Percentiles rank a stretch among this genome's conserved stretches.
Conservation (phyloP, 2,329 filamentous ascomycete genomes). For the Aspergillus tanneri region DNA sequence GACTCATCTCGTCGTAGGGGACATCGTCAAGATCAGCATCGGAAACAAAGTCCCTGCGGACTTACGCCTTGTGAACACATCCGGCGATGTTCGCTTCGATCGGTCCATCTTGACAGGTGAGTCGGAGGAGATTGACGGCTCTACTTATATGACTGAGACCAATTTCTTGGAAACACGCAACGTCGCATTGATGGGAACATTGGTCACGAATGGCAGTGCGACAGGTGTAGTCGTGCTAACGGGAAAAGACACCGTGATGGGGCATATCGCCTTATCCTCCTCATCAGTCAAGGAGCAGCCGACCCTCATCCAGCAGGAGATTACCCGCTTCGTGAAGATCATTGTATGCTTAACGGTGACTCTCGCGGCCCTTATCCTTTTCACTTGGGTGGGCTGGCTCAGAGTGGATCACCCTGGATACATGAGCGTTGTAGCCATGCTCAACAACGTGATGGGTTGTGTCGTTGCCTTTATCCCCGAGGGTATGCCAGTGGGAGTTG, state of each 20-base stretch:
- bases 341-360: slow-evolving; percentile 67
- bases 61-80: slow-evolving; percentile 67
- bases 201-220: slow-evolving; percentile 69
- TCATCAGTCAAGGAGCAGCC: slow-evolving; percentile 67
- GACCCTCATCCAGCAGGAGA: slow-evolving; percentile 70
- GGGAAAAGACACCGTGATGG: slow-evolving; percentile 71
- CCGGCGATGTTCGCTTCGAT: slow-evolving; percentile 71
- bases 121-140: slow-evolving; percentile 64
- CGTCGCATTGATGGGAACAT: slow-evolving; percentile 74
- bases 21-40: slow-evolving; percentile 66
- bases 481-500: slow-evolving; percentile 68
- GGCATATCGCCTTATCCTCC: slow-evolving; percentile 71
- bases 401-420: slow-evolving; percentile 63
- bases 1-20: slow-evolving; percentile 69
- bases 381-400: slow-evolving; percentile 66
- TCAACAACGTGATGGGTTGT: slow-evolving; percentile 70
- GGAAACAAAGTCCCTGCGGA: slow-evolving; percentile 76
- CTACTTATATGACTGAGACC: slow-evolving; percentile 63
- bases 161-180: slow-evolving; percentile 78
- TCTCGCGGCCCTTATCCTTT: slow-evolving; percentile 55
- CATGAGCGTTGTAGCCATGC: slow-evolving; percentile 70
- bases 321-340: slow-evolving; percentile 68
- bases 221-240: slow-evolving; percentile 69
- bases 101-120: slow-evolving; percentile 73
- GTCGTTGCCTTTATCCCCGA: slow-evolving; percentile 79